phyloP scores from a whole-genome alignment of 371 early-diverging fungal species.

The Circinella minor region DNA sequence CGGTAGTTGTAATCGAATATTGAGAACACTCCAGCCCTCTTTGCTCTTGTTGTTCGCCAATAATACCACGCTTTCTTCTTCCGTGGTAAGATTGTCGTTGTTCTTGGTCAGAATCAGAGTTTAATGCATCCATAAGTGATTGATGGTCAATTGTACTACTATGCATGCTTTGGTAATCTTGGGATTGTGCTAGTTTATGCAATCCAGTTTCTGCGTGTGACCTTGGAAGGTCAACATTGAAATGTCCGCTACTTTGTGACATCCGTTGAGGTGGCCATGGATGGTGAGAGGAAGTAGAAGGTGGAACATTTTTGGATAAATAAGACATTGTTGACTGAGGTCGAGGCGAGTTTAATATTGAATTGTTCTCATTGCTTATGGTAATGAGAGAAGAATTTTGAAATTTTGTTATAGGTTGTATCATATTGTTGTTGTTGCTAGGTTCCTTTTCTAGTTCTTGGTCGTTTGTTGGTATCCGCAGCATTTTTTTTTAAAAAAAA shows the following conservation, averaged over 20 bases:
- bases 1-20: too few relatives aligned
- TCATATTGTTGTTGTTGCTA: not conserved
- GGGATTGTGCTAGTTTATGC: not conserved
- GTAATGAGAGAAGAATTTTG: too few relatives aligned
- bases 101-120: conserved; percentile 4
- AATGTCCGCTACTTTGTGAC: conserved; percentile 6
- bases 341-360: not conserved
- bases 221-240: not conserved
- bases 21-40: too few relatives aligned
- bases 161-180: not conserved
- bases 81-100: too few relatives aligned
- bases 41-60: too few relatives aligned
- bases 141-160: conserved; percentile 9
- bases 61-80: not conserved
- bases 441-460: not conserved
- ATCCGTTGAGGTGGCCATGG: not conserved
- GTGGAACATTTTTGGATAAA: not conserved
- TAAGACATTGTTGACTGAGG: not conserved
- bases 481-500: conserved; percentile 11
- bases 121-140: conserved; percentile 14
- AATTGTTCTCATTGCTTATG: too few relatives aligned
- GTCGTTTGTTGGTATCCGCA: conserved; percentile 10
- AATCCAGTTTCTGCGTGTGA: not conserved
- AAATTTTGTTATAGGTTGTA: not conserved
- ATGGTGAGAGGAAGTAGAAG: not conserved